Conservation (phyloP, 2,329 filamentous ascomycete genomes). For the Xylogone sp. region DNA sequence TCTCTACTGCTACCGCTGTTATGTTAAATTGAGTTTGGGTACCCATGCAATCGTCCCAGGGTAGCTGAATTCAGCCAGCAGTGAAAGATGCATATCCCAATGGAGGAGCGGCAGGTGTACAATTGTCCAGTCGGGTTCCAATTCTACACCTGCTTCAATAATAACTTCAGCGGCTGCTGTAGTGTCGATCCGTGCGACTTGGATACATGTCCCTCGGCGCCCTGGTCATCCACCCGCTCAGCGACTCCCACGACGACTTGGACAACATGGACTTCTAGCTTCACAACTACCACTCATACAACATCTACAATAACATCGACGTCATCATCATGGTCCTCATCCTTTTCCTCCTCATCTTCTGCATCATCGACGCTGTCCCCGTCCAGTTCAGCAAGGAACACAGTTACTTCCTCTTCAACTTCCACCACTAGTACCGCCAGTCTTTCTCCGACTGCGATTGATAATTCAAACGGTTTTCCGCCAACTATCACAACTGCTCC, state of each 20-base stretch:
- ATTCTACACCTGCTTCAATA: slow-evolving; percentile 36
- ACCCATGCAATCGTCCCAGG: not conserved
- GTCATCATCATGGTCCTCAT: not conserved
- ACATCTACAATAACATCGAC: not conserved
- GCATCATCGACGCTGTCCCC: not conserved
- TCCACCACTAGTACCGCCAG: slow-evolving; percentile 2
- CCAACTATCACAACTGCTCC: not conserved
- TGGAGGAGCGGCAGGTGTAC: not conserved
- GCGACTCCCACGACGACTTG: not conserved
- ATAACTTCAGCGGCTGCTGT: slow-evolving; percentile 43
- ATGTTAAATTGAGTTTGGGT: no score
- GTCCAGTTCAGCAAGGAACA: slow-evolving; percentile 1
- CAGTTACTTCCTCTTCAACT: not conserved
- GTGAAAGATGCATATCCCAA: not conserved
- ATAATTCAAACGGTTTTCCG: not conserved
- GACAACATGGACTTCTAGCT: no score
- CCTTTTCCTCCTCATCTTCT: not conserved
- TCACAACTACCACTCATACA: not conserved
- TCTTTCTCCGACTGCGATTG: not conserved
- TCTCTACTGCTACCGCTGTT: no score
- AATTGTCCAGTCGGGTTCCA: slow-evolving; percentile 12
- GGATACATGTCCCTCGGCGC: slow-evolving; percentile 23
- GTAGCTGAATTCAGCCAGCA: not conserved
- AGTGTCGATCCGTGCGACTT: slow-evolving; percentile 37
- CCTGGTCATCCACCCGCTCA: slow-evolving; percentile 2